Conservation (phyloP, 805 yeast species). For the Suhomyces tanzawaensis region DNA sequence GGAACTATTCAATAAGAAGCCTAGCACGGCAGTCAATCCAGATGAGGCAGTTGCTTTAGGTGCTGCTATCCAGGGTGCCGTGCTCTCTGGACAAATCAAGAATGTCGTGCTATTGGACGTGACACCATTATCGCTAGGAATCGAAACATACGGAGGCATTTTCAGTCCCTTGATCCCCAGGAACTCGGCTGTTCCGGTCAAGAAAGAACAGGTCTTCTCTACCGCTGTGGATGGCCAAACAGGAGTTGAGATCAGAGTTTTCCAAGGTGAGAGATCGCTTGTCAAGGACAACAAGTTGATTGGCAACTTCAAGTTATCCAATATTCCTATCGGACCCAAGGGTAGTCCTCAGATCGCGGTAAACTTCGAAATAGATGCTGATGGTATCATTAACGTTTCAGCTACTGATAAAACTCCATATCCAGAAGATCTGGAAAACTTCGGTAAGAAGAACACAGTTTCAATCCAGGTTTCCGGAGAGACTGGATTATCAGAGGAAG, state of each 20-base stretch:
- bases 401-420: conserved; percentile 53
- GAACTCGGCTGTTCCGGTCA: conserved; percentile 74
- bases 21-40: conserved; percentile 77
- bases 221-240: conserved; percentile 86
- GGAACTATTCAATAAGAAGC: conserved; percentile 57
- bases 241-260: conserved; percentile 75
- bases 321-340: conserved; percentile 74
- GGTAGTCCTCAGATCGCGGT: conserved; percentile 80
- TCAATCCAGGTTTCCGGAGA: conserved; percentile 49
- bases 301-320: conserved; percentile 69
- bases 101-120: conserved; percentile 28
- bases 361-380: conserved; percentile 77
- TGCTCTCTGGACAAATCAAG: conserved; percentile 24
- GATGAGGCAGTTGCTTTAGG: conserved; percentile 44
- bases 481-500: conserved; percentile 60
- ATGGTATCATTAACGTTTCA: conserved; percentile 62
- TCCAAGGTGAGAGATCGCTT: conserved; percentile 77
- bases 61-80: conserved; percentile 31
- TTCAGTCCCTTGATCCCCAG: conserved; percentile 77
- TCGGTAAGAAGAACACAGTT: conserved; percentile 49
- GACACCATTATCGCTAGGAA: conserved; percentile 46
- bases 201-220: conserved; percentile 69
- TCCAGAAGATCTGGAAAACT: conserved; percentile 32
- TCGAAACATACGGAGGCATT: conserved; percentile 82
- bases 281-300: conserved; percentile 76